phyloP scores from a whole-genome alignment of 2,329 filamentous ascomycete genomes.

The Exophiala lecanii-corni region DNA sequence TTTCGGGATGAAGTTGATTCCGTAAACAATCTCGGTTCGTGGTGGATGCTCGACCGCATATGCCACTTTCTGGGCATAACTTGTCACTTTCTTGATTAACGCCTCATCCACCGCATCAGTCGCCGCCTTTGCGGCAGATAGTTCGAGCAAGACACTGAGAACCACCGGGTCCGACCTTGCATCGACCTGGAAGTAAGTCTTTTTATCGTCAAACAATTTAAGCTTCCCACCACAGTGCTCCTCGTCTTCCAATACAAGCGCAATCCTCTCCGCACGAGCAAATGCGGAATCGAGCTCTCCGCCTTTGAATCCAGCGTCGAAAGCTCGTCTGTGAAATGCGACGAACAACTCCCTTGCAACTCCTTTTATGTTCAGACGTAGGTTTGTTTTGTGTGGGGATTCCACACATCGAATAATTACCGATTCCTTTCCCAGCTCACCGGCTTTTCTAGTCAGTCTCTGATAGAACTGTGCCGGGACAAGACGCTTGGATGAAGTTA shows the following conservation, averaged over 20 bases:
- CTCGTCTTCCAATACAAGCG: conserved; percentile 34
- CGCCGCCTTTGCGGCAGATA: not conserved
- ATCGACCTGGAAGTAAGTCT: conserved; percentile 21
- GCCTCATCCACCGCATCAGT: not conserved
- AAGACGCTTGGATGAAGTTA: conserved; percentile 30
- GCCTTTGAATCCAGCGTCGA: conserved; percentile 33
- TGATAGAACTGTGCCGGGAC: conserved; percentile 29
- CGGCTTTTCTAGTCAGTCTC: conserved; percentile 37
- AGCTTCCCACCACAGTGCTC: conserved; percentile 27
- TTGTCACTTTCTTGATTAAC: not conserved
- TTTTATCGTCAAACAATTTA: conserved; percentile 28
- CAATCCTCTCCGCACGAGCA: conserved; percentile 33
- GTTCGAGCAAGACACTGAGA: not conserved
- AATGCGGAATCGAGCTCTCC: conserved; percentile 29
- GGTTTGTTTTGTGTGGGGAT: conserved; percentile 33
- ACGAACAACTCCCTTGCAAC: conserved; percentile 35
- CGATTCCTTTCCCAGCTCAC: conserved; percentile 32
- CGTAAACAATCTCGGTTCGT: not conserved
- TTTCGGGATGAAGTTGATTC: conserved; percentile 11
- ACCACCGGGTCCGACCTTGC: not conserved
- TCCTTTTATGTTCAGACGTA: conserved; percentile 31
- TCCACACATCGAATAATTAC: conserved; percentile 36
- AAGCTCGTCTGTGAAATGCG: conserved; percentile 35
- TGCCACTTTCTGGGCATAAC: not conserved
- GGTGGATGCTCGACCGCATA: not conserved